A percentile compares a stretch with the other conserved stretches of the same genome.
Evolutionary conservation across 208 protist species (phyloP).

Genomic region (Porcisia deanei): DNA sequence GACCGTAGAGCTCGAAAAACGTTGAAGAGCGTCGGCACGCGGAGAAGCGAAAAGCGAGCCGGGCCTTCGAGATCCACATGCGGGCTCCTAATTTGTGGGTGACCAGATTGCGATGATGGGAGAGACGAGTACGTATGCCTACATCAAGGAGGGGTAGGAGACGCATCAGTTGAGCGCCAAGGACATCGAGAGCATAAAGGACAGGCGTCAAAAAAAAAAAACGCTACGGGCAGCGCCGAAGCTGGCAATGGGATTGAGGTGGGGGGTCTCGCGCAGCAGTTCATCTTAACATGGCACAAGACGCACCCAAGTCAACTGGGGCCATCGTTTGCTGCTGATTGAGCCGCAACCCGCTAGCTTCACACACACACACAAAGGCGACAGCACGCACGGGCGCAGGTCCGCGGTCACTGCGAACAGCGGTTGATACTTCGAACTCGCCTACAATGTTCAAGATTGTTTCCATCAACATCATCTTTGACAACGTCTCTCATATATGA

Average conservation of each 20-base stretch:
- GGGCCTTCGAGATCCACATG: slow-evolving; percentile 15
- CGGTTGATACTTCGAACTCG: neutral
- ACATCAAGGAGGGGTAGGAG: neutral
- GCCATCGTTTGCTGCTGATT: neutral
- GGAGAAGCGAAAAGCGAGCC: neutral
- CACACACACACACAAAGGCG: no score
- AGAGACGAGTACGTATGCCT: neutral
- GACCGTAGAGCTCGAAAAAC: slow-evolving; percentile 36
- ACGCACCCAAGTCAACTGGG: neutral
- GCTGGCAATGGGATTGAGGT: neutral
- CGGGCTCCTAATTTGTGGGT: neutral
- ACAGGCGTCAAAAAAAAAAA: neutral
- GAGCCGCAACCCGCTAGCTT: neutral
- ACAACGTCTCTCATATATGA: no score
- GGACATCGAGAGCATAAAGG: neutral
- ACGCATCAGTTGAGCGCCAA: neutral
- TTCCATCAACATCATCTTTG: no score
- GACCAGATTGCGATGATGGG: neutral
- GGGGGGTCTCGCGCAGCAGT: neutral
- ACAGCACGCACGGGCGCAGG: neutral
- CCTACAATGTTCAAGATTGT: no score
- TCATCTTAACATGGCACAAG: neutral
- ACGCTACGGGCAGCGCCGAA: neutral
- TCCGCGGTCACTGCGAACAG: neutral
- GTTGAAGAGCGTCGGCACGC: slow-evolving; percentile 7